Evolutionary conservation across 2,329 filamentous ascomycete species (phyloP), one percentile per base, ranked within the genome.

Genomic region (Apiospora sp.): DNA sequence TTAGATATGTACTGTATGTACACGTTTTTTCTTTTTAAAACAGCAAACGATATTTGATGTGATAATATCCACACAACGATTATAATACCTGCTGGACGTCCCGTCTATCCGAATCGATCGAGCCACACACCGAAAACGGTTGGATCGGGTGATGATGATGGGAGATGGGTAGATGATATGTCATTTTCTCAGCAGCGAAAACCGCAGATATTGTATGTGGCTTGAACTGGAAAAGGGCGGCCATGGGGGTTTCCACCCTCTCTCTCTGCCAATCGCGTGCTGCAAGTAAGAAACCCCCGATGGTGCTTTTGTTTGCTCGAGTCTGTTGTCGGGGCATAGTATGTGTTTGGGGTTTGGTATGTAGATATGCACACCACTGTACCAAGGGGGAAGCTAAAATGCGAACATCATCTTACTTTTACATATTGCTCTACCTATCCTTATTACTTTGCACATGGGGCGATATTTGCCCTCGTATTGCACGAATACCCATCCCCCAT

Each of bases 131-230:
- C 30, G 16, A n/a, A 19, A 30, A 19, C 30, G 30, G 58, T 6
- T 64, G 14, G 58, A 64, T 41, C 34, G 34, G 58, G 12, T 64
- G 58, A 64, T 64, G 16, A 34, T 22, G 58, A 61, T 61, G 34
- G 58, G 58, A 12, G 58, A 61, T 61, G 34, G 58, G 58, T 22
- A 64, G 58, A 41, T 64, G 54, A 61, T 24, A 64, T 64, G 58
- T 64, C 58, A 64, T 64, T n/a, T 64, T 51, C 10, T 41, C 46
- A 49, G 54, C 58, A 64, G 19, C 34, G 58, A 64, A 37, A 64
- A n/a, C 58, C 58, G 19, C 58, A 64, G 58, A 41, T 64, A 41
- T 61, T 61, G 30, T 13, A 41, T 41, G 34, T 64, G 58, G 58
- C 58, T 64, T 64, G 34, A 41, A 64, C 34, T 64, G 58, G n/a